A percentile compares a stretch with the other conserved stretches of the same genome.
Conservation (phyloP, 352 stramenopile species). For the Pelagophyceae sp. region DNA sequence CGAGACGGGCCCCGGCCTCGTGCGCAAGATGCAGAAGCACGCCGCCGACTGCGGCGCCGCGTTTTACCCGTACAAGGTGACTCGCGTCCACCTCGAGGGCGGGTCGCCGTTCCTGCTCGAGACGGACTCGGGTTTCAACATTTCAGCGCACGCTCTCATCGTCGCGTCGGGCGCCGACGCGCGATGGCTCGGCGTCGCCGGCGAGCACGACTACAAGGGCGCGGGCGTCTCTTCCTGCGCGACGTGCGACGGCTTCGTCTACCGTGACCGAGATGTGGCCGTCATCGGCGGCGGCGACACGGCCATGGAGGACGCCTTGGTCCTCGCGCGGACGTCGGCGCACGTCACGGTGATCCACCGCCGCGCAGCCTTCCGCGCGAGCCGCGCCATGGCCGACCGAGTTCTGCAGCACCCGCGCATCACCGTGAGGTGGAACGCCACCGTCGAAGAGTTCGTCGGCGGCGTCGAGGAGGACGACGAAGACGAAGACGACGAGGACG, state of each 20-base stretch:
- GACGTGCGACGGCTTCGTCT: constrained; percentile 60
- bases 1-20: constrained; percentile 52
- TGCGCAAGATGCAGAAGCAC: constrained; percentile 56
- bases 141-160: constrained; percentile 57
- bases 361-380: constrained; percentile 54
- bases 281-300: constrained; percentile 63
- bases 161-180: constrained; percentile 57
- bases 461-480: constrained; percentile 30
- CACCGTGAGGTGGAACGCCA: constrained; percentile 55
- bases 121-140: constrained; percentile 29
- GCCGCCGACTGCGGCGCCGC: constrained; percentile 49
- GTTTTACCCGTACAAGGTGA: constrained; percentile 54
- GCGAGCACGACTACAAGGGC: constrained; percentile 53
- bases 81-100: constrained; percentile 39
- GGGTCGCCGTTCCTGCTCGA: constrained; percentile 41
- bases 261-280: constrained; percentile 46
- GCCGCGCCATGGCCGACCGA: constrained; percentile 53
- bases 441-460: constrained; percentile 46
- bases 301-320: constrained; percentile 52
- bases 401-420: constrained; percentile 54
- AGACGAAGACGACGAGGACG: constrained; percentile 19
- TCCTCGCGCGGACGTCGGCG: constrained; percentile 40
- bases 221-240: constrained; percentile 57
- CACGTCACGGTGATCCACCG: constrained; percentile 55
- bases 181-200: constrained; percentile 54